Conservation (phyloP, 73 alveolate genomes). For the Uronychia setigera region DNA sequence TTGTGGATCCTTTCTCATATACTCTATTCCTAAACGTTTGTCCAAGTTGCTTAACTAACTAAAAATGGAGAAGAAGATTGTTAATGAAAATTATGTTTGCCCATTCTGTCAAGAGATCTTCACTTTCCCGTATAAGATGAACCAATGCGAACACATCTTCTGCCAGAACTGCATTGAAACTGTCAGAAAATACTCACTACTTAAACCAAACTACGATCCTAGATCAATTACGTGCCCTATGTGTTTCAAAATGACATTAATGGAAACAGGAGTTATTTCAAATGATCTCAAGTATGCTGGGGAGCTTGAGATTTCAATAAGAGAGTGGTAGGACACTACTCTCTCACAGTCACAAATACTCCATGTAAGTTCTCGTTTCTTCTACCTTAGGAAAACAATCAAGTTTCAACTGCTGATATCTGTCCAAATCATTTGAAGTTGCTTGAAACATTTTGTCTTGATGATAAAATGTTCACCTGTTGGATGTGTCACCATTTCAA, state of each 20-base stretch:
- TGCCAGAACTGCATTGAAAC: conserved; percentile 49
- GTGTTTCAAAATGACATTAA: conserved; percentile 34
- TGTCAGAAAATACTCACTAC: conserved; percentile 25
- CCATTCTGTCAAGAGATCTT: neutral
- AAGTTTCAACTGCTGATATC: conserved; percentile 23
- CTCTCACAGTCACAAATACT: conserved; percentile 41
- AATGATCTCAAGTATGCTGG: conserved; percentile 51
- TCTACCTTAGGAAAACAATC: neutral
- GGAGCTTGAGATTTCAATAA: conserved; percentile 53
- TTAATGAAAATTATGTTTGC: conserved; percentile 4
- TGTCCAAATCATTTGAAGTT: conserved; percentile 55
- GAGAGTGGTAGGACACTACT: conserved; percentile 63
- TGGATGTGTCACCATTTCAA: conserved; percentile 69
- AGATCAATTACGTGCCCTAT: conserved; percentile 48
- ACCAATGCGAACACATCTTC: conserved; percentile 17
- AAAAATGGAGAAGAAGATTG: conserved; percentile 1
- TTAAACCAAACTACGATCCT: conserved; percentile 60
- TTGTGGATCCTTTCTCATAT: conserved; percentile 14
- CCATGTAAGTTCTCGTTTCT: conserved; percentile 23
- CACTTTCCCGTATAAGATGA: neutral
- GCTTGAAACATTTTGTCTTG: conserved; percentile 54
- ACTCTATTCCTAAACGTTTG: neutral
- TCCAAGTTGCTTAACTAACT: neutral
- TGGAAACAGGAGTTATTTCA: conserved; percentile 34
- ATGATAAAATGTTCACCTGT: conserved; percentile 50